Evolutionary conservation across 176 grass and related monocot species (phyloP), one percentile per base, ranked within the genome.

Genomic region (Rhipidocladum racemiflorum): DNA sequence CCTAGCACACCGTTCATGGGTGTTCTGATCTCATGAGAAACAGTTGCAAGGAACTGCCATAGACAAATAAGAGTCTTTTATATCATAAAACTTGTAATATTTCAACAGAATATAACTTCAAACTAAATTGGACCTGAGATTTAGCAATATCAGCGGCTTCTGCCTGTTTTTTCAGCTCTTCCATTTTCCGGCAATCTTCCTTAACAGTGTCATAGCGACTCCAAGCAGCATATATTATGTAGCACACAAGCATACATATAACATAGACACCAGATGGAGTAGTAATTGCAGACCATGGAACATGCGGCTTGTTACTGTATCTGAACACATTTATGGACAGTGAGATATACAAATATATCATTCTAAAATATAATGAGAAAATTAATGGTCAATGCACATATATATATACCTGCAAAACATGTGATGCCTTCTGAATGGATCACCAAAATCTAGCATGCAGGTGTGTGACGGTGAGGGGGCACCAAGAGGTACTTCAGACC

Each of bases 21-120:
- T 60, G 96, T 99, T 89, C 96, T 88, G 82, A 99, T 99, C 87
- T 99, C 96, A 93, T 99, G 92, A 84, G 93, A 95, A 89, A 99
- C 96, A 64, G 93, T 99, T 36, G 96, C 96, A 74, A 99, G 96
- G 84, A 99, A 99, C 96, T 99, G 89, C 23, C 63, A 89, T 74
- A 79, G 80, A 77, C 5, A 80, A 73, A 87, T 43, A 81, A 23
- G 25, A 68, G 14, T 12, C 49, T 18, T 67, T 89, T 73, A 86
- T 55, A 86, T 72, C 46, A 74, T 66, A 75, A 48, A 32, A 45
- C 56, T 30, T 44, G 40, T 4, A 78, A 83, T 24, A 60, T 44
- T 50, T 20, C 9, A 65, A 72, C 48, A 56, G 23, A 13, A 61
- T 61, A 71, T 62, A 43, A 66, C 43, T 65, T 84, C 28, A 4